These are phyloP conservation scores for Aspergillus egyptiacus DNA, from an alignment of 495 filamentous ascomycete genomes.

Conservation along the genomic window DNA sequence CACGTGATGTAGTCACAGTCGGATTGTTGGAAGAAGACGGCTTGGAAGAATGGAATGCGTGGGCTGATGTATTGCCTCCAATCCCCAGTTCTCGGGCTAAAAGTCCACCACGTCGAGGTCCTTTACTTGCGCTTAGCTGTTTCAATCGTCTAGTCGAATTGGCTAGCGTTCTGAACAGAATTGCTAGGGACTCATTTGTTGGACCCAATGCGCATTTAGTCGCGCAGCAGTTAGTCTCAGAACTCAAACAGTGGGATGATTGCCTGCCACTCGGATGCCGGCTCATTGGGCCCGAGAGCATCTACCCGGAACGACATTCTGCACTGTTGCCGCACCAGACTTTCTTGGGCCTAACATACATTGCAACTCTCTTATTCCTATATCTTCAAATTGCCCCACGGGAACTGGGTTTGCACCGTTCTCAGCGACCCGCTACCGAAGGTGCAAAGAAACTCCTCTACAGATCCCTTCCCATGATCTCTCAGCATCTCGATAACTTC, in stretches of 20 bases:
- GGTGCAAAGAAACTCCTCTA: conserved; percentile 42
- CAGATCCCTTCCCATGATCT: conserved; percentile 37
- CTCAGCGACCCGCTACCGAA: conserved; percentile 37
- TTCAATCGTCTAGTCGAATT: conserved; percentile 54
- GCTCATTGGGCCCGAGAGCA: conserved; percentile 37
- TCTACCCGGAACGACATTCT: conserved; percentile 38
- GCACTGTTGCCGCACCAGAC: conserved; percentile 46
- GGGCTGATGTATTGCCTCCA: conserved; percentile 50
- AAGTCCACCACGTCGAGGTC: conserved; percentile 41
- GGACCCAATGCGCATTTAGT: conserved; percentile 30
- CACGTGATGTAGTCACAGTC: conserved; percentile 40
- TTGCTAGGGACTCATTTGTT: conserved; percentile 29
- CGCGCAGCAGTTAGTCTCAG: conserved; percentile 38
- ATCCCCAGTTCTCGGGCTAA: conserved; percentile 26
- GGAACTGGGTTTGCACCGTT: conserved; percentile 30
- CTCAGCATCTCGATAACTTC: conserved; percentile 44
- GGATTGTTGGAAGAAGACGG: conserved; percentile 55
- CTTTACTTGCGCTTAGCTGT: conserved; percentile 53
- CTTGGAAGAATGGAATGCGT: conserved; percentile 68
- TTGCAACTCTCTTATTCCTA: conserved; percentile 40
- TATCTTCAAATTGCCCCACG: conserved; percentile 36
- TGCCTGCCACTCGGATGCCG: conserved; percentile 38
- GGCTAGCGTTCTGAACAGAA: conserved; percentile 42
- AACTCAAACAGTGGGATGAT: conserved; percentile 39
- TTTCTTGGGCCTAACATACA: conserved; percentile 42